Evolutionary conservation across 257 asterid genomes (phyloP).

Genomic region (Rehmannia glutinosa): DNA sequence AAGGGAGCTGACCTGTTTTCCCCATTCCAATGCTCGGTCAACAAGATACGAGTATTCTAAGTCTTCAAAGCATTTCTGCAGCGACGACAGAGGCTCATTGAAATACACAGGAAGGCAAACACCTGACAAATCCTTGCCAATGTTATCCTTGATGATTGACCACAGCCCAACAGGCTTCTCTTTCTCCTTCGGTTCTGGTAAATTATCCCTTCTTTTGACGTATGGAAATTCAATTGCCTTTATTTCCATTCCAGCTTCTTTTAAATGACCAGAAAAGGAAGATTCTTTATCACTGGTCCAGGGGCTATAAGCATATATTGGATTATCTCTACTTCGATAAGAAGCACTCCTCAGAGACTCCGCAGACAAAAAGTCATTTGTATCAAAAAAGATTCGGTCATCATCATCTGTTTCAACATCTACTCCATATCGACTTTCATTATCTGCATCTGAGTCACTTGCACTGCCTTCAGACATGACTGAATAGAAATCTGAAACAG

Average conservation of each 20-base stretch:
- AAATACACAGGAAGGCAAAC: slow-evolving; percentile 99
- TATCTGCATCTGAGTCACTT: slow-evolving; percentile 92
- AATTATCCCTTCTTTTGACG: slow-evolving; percentile 67
- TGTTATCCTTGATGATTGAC: slow-evolving; percentile 98
- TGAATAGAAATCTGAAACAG: slow-evolving; percentile 82
- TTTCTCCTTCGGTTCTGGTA: slow-evolving; percentile 95
- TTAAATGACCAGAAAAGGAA: slow-evolving; percentile 48
- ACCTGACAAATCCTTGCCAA: slow-evolving; percentile 98
- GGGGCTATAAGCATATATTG: slow-evolving; percentile 44
- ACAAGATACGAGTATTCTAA: slow-evolving; percentile 92
- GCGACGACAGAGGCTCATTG: slow-evolving; percentile 95
- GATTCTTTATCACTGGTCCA: slow-evolving; percentile 56
- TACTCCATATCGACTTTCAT: slow-evolving; percentile 78
- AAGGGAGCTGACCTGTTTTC: slow-evolving; percentile 64
- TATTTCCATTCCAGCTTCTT: slow-evolving; percentile 50
- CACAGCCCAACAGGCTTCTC: slow-evolving; percentile 96
- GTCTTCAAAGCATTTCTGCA: slow-evolving; percentile 98
- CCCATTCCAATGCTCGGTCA: slow-evolving; percentile 90
- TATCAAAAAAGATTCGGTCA: slow-evolving; percentile 76
- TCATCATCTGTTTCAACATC: slow-evolving; percentile 93
- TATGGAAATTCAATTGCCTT: slow-evolving; percentile 64
- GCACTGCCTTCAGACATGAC: slow-evolving; percentile 94
- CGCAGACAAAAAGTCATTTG: slow-evolving; percentile 82
- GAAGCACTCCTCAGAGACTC: slow-evolving; percentile 92
- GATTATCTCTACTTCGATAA: slow-evolving; percentile 77